phyloP scores from a whole-genome alignment of 2,329 filamentous ascomycete genomes.

The Orbilia brochopaga region DNA sequence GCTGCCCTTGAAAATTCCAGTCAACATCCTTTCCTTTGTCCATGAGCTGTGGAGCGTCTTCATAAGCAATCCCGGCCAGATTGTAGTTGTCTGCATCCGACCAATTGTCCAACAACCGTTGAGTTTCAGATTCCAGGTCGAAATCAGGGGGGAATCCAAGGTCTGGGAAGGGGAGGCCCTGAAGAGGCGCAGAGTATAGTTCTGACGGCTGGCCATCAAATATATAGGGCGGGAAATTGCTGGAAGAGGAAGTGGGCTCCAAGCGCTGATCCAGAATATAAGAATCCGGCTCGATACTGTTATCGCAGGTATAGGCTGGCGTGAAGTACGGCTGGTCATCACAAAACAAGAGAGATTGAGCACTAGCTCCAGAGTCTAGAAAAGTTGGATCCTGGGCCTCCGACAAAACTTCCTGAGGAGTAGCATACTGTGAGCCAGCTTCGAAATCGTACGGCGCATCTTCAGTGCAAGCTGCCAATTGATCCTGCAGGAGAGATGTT shows the following conservation, averaged over 20 bases:
- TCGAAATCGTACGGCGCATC: slow-evolving; percentile 39
- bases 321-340: background rate
- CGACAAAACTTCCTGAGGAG: background rate
- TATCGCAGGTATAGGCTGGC: background rate
- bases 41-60: background rate
- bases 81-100: background rate
- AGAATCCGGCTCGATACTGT: background rate
- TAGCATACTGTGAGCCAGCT: background rate
- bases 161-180: background rate
- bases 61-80: background rate
- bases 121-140: background rate
- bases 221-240: background rate
- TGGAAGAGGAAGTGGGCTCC: background rate
- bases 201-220: background rate
- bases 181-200: background rate
- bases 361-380: background rate
- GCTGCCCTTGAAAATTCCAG: background rate
- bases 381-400: background rate
- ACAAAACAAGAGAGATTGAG: background rate
- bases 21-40: background rate
- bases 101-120: background rate
- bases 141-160: background rate
- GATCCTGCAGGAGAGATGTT: background rate
- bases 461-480: background rate
- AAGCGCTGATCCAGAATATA: background rate